Evolutionary conservation across 164 flowering plant genomes (phyloP), one percentile per base, ranked within the genome.

Genomic region (Magnolia kwangsiensis): DNA sequence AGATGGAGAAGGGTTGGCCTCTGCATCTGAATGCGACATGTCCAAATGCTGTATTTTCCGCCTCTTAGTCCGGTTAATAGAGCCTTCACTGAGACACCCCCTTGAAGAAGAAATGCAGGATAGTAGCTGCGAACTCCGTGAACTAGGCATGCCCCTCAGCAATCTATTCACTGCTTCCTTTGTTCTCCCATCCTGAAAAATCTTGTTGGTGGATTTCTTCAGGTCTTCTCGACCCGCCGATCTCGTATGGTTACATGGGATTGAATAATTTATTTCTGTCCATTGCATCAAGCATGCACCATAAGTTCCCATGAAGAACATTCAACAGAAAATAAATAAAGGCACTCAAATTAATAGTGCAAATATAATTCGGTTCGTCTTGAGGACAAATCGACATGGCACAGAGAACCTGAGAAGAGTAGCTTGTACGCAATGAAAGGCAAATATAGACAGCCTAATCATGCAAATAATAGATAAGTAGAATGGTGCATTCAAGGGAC

Each of bases 111-210:
- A 21, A 51, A 92, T 13, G 21, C 84, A 88, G 19, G 84, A 83
- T 73, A 83, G 20, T 2, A 87, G 27, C 21, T 55, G 68, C 27
- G 31, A 24, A 7, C 86, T 78, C 77, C 97, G 79, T 50, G 87
- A 51, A 2, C 65, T 31, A 0, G 90, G 87, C 85, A 87, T 86
- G 67, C 74, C 76, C 63, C 75, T 74, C 67, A 73, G 10, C 61
- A 24, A 61, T 29, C 51, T 73, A 73, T 61, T 59, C 67, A 80
- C 10, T 50, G 92, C 89, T 82, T 86, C 88, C 76, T 24, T 83
- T 80, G 55, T 73, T 85, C 80, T 80, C 71, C 0, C 76, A 64
- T 84, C 86, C 65, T 80, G 87, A 69, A 78, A 6, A 63, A 63
- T 77, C 27, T 78, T 80, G 50, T 78, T 78, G 27, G 71, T 59